These are phyloP conservation scores for Yamadazyma paraphyllophila DNA, from an alignment of 805 yeast species.

Conservation along the genomic window DNA sequence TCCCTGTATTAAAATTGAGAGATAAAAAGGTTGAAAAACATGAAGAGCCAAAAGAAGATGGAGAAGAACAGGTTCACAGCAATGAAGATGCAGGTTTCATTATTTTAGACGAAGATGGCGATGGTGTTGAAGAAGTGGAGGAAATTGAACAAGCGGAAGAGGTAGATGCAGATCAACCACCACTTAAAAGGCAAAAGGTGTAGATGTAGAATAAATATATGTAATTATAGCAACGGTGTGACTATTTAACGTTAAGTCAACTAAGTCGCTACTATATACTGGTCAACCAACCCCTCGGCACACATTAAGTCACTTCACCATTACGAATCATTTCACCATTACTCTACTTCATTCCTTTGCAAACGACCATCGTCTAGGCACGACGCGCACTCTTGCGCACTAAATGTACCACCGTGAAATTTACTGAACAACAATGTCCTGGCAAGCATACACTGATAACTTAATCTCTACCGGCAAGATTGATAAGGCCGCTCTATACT, in stretches of 20 bases:
- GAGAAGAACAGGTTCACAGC: background rate
- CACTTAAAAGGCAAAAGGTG: slow-evolving; percentile 14
- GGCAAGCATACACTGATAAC: slow-evolving; percentile 91
- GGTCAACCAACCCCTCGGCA: too few relatives aligned
- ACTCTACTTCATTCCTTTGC: too few relatives aligned
- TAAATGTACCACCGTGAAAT: background rate
- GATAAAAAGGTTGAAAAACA: slow-evolving; percentile 2
- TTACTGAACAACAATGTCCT: slow-evolving; percentile 22
- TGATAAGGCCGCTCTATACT: slow-evolving; percentile 90
- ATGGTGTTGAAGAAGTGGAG: slow-evolving; percentile 19
- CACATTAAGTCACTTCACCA: too few relatives aligned
- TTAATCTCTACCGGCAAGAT: slow-evolving; percentile 82
- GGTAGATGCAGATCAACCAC: slow-evolving; percentile 19
- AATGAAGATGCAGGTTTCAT: background rate
- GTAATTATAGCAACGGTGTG: background rate
- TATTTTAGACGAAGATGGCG: slow-evolving; percentile 3
- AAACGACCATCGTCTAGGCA: background rate
- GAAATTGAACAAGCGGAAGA: slow-evolving; percentile 21
- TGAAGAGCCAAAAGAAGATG: slow-evolving; percentile 3
- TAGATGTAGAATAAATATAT: background rate
- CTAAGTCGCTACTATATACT: too few relatives aligned
- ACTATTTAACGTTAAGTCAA: background rate
- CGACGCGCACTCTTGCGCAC: background rate
- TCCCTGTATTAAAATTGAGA: slow-evolving; percentile 5
- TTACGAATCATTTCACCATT: too few relatives aligned